Evolutionary conservation across 352 stramenopile species (phyloP).

Genomic region (Phytophthora melonis): DNA sequence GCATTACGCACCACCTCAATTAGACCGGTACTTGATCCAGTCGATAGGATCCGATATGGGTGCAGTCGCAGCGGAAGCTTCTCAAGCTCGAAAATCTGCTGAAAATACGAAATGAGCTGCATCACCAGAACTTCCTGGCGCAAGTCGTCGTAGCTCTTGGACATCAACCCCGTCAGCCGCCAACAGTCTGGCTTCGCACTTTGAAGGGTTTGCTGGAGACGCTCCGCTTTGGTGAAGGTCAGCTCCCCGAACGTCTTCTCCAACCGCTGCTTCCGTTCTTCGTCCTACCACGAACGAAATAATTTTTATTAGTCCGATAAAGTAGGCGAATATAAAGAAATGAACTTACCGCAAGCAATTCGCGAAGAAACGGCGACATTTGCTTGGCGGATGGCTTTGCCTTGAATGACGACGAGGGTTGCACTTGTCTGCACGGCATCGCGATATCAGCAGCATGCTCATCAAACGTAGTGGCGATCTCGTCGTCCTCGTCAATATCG

Average conservation of each 20-base stretch:
- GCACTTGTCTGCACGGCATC: conserved; percentile 13
- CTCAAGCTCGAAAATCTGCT: conserved; percentile 94
- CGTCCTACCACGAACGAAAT: conserved; percentile 23
- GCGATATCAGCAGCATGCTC: conserved; percentile 31
- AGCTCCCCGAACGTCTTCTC: conserved; percentile 81
- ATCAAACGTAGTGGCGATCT: conserved; percentile 27
- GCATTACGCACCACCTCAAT: conserved; percentile 97
- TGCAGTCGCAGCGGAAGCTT: conserved; percentile 93
- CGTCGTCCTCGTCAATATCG: conserved; percentile 29
- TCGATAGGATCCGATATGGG: conserved; percentile 97
- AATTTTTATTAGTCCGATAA: background rate
- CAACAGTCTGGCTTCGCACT: conserved; percentile 38
- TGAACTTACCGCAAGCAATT: conserved; percentile 37
- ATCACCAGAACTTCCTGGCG: conserved; percentile 98
- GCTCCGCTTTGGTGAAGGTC: conserved; percentile 53
- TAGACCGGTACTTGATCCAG: conserved; percentile 93
- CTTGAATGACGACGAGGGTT: conserved; percentile 1
- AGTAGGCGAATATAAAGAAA: background rate
- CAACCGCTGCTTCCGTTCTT: conserved; percentile 55
- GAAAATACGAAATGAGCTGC: conserved; percentile 97
- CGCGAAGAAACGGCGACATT: conserved; percentile 35
- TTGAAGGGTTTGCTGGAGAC: conserved; percentile 43
- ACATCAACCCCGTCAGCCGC: conserved; percentile 89
- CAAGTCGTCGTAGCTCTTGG: conserved; percentile 98
- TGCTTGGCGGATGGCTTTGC: conserved; percentile 2